Conservation (phyloP, 305 asterid species). For the Fraxinus sp. region DNA sequence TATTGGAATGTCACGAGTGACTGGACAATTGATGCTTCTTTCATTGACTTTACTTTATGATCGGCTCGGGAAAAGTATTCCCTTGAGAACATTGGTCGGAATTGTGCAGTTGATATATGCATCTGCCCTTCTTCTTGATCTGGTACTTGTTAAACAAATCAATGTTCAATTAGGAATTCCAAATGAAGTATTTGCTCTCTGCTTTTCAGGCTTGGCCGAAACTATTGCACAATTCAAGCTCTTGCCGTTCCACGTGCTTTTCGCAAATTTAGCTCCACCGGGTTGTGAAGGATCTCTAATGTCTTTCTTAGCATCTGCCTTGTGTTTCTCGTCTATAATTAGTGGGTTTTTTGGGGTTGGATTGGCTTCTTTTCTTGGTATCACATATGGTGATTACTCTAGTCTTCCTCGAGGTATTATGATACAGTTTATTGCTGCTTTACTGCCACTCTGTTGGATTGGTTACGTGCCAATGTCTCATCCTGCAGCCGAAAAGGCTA, state of each 20-base stretch:
- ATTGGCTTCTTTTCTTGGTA: constrained; percentile 63
- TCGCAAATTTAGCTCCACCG: constrained; percentile 67
- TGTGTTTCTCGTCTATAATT: constrained; percentile 64
- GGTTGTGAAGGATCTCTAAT: constrained; percentile 85
- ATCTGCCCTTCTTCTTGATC: constrained; percentile 66
- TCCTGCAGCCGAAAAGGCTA: constrained; percentile 39
- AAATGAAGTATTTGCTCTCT: constrained; percentile 60
- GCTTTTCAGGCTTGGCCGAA: constrained; percentile 81
- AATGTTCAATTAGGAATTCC: constrained; percentile 62
- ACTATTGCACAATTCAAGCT: constrained; percentile 78
- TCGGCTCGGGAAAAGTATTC: constrained; percentile 48
- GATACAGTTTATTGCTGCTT: constrained; percentile 65
- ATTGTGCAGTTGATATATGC: constrained; percentile 55
- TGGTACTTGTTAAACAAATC: constrained; percentile 60
- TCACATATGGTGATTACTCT: constrained; percentile 58
- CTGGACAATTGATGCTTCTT: constrained; percentile 73
- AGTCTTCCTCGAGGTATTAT: constrained; percentile 61
- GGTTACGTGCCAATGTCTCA: constrained; percentile 40
- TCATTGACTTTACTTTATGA: constrained; percentile 53
- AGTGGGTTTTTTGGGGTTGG: constrained; percentile 79
- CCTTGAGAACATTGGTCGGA: constrained; percentile 53
- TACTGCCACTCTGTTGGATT: constrained; percentile 65
- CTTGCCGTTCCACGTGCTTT: constrained; percentile 62
- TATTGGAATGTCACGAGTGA: constrained; percentile 81
- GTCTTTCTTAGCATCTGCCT: constrained; percentile 67